Percentiles rank a stretch among this genome's conserved stretches.
Conservation (phyloP, 2,329 filamentous ascomycete species). For the Sporothrix dimorphospora region DNA sequence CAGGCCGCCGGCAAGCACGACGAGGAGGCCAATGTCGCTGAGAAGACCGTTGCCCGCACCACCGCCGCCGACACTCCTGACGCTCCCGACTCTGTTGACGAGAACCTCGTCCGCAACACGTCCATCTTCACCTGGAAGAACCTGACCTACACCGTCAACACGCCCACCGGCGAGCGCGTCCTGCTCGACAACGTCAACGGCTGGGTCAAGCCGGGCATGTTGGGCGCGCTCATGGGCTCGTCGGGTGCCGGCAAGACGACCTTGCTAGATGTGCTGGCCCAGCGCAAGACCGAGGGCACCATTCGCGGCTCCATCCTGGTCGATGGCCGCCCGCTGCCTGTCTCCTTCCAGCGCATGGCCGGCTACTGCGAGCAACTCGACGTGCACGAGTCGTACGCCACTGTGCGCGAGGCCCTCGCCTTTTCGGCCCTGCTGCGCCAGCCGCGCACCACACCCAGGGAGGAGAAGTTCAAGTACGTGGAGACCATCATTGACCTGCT, state of each 20-base stretch:
- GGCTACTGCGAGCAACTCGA: constrained; percentile 67
- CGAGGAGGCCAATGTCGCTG: background rate
- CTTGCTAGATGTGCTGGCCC: constrained; percentile 78
- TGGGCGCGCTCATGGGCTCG: constrained; percentile 83
- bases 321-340: constrained; percentile 58
- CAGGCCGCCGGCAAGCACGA: background rate
- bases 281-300: constrained; percentile 69
- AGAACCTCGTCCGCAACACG: constrained; percentile 60
- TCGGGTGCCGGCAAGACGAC: constrained; percentile 87
- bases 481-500: constrained; percentile 61
- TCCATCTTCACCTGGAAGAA: constrained; percentile 78
- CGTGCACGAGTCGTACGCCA: constrained; percentile 63
- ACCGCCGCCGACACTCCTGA: background rate
- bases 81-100: background rate
- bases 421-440: constrained; percentile 67
- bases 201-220: constrained; percentile 79
- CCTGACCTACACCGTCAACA: constrained; percentile 69
- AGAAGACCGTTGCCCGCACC: background rate
- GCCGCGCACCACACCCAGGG: constrained; percentile 54
- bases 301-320: constrained; percentile 65
- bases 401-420: constrained; percentile 64
- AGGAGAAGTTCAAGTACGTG: constrained; percentile 62
- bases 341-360: constrained; percentile 58
- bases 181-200: constrained; percentile 81
- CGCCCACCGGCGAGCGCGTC: constrained; percentile 61